Evolutionary conservation across 495 filamentous ascomycete species (phyloP).

Genomic region (Mycothermus thermophilus): DNA sequence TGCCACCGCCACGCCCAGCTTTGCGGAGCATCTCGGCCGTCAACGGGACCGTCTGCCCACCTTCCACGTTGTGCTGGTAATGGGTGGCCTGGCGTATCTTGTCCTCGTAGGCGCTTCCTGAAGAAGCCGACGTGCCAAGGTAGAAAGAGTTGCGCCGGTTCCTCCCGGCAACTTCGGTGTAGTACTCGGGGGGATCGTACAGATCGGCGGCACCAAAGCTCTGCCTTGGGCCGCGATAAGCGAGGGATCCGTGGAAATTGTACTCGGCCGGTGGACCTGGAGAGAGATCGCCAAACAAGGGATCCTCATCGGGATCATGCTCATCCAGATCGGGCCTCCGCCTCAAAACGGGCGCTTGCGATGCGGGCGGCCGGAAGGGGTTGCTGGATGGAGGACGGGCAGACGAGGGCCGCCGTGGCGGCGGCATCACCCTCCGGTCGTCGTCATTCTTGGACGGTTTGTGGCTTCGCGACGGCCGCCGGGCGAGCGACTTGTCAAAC

Average conservation of each 20-base stretch:
- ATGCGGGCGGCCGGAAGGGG: slow-evolving; percentile 2
- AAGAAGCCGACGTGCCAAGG: slow-evolving; percentile 11
- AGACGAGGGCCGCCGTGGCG: slow-evolving; percentile 24
- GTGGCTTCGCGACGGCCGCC: slow-evolving; percentile 26
- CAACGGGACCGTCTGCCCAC: slow-evolving; percentile 27
- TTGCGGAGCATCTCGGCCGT: slow-evolving; percentile 38
- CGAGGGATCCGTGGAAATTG: slow-evolving; percentile 9
- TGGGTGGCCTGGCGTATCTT: slow-evolving; percentile 31
- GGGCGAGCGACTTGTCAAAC: slow-evolving; percentile 16
- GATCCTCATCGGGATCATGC: slow-evolving; percentile 13
- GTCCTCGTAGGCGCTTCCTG: slow-evolving; percentile 32
- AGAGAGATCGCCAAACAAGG: slow-evolving; percentile 22
- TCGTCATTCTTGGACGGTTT: slow-evolving; percentile 25
- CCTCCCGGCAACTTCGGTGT: slow-evolving; percentile 17
- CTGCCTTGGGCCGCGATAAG: slow-evolving; percentile 9
- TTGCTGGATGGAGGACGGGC: slow-evolving; percentile 26
- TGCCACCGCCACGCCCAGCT: slow-evolving; percentile 27
- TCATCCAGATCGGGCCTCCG: slow-evolving; percentile 23
- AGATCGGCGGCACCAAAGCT: slow-evolving; percentile 10
- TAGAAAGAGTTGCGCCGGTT: slow-evolving; percentile 22
- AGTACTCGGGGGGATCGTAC: slow-evolving; percentile 15
- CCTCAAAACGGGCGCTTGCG: slow-evolving; percentile 7
- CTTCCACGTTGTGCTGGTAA: slow-evolving; percentile 38
- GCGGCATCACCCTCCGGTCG: slow-evolving; percentile 26
- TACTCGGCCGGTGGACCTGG: slow-evolving; percentile 9